Conservation (phyloP, 768 basidiomycete genomes). For the Termitomyces sp. region DNA sequence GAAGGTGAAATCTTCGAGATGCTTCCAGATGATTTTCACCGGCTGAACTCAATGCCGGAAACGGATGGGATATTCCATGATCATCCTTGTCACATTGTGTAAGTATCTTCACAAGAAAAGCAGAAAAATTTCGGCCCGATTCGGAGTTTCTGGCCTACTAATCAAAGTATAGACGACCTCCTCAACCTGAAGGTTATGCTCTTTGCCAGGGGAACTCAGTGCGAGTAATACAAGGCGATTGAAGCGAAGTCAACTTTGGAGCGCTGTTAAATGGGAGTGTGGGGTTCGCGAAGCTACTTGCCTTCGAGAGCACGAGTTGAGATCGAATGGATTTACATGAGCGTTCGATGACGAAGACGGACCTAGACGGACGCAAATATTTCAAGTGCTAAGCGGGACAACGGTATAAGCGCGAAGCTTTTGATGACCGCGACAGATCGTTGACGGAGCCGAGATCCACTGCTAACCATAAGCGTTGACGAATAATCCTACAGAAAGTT, state of each 20-base stretch:
- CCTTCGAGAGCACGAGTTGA: no score
- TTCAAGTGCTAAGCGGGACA: no score
- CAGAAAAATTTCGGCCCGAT: background rate
- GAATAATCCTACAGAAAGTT: background rate
- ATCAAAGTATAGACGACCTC: background rate
- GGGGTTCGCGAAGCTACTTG: background rate
- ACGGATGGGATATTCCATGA: background rate
- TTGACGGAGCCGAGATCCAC: constrained; percentile 14
- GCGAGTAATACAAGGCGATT: background rate
- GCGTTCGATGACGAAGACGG: background rate
- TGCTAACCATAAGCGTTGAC: background rate
- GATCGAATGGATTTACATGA: no score
- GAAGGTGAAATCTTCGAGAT: background rate
- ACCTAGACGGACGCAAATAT: background rate
- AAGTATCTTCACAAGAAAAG: background rate
- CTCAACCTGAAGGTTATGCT: no score
- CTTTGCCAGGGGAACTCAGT: background rate
- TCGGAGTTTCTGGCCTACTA: background rate
- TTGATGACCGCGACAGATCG: constrained; percentile 20
- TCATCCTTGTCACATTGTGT: background rate
- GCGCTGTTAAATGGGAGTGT: background rate
- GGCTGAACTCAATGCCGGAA: background rate
- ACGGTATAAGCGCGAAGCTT: constrained; percentile 25
- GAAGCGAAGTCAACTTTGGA: background rate
- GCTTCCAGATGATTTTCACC: background rate